phyloP scores from a whole-genome alignment of 177 flowering plant species.

The Vitis hybrid region DNA sequence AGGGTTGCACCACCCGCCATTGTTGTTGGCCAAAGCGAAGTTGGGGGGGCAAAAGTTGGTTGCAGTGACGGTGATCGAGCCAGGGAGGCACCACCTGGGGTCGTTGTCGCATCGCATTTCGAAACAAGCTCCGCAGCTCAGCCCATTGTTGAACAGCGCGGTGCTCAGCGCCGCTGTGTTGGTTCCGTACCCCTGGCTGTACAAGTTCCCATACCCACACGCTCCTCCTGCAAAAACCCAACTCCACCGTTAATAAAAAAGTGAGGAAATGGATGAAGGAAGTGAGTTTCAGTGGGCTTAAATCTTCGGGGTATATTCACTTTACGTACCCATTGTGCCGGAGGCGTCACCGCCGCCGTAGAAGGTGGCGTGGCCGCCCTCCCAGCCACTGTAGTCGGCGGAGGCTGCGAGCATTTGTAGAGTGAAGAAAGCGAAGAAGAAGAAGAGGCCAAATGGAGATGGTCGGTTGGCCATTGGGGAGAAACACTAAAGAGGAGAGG shows the following conservation, averaged over 20 bases:
- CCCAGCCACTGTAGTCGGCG: constrained; percentile 29
- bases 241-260: background rate
- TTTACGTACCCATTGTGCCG: constrained; percentile 34
- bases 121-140: constrained; percentile 31
- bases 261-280: no score
- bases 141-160: constrained; percentile 31
- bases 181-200: constrained; percentile 32
- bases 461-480: constrained; percentile 13
- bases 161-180: constrained; percentile 35
- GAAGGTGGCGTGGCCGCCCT: constrained; percentile 34
- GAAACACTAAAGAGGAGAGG: background rate
- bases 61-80: constrained; percentile 26
- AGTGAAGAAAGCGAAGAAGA: constrained; percentile 1
- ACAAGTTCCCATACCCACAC: constrained; percentile 33
- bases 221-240: constrained; percentile 27
- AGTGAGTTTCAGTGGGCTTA: no score
- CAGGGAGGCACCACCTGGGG: constrained; percentile 29
- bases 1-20: constrained; percentile 41
- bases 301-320: background rate
- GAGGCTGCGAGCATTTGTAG: constrained; percentile 1
- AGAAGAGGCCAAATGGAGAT: background rate
- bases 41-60: constrained; percentile 34
- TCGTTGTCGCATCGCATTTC: constrained; percentile 28
- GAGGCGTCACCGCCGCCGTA: constrained; percentile 41
- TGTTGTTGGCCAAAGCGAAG: constrained; percentile 18